phyloP scores from a whole-genome alignment of 768 basidiomycete genomes.

The Trametes sanguinea region DNA sequence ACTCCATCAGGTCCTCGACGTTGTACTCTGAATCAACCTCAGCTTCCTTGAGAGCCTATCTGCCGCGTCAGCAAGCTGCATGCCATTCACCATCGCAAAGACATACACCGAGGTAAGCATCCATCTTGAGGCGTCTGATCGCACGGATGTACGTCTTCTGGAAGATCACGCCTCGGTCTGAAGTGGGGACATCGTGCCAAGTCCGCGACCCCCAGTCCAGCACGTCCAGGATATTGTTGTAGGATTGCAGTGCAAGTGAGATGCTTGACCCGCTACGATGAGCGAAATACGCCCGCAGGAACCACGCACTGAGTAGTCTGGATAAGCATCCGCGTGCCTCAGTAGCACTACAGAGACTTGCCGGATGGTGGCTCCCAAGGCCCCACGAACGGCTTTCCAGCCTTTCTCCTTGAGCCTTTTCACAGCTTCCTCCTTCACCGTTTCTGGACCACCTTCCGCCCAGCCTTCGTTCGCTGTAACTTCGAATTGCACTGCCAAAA shows the following conservation, averaged over 20 bases:
- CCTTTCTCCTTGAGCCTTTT: constrained; percentile 26
- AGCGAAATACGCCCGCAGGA: constrained; percentile 15
- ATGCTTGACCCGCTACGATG: constrained; percentile 4
- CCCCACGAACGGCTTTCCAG: constrained; percentile 33
- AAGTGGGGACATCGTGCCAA: constrained; percentile 13
- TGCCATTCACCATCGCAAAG: too few species aligned
- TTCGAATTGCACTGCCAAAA: constrained; percentile 37
- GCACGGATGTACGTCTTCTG: constrained; percentile 19
- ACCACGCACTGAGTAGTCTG: constrained; percentile 11
- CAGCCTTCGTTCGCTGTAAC: constrained; percentile 33
- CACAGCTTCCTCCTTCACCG: constrained; percentile 37
- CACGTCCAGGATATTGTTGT: constrained; percentile 20
- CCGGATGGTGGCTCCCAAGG: constrained; percentile 21
- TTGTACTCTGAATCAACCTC: constrained; percentile 9
- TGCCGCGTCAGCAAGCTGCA: not conserved
- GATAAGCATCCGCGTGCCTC: not conserved
- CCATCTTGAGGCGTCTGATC: constrained; percentile 18
- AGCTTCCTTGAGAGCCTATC: constrained; percentile 10
- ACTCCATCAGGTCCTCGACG: constrained; percentile 19
- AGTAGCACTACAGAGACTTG: not conserved
- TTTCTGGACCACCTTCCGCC: constrained; percentile 36
- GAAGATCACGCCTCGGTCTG: constrained; percentile 17
- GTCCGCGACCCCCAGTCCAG: constrained; percentile 24
- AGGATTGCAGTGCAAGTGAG: constrained; percentile 8
- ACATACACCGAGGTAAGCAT: constrained; percentile 15